Evolutionary conservation across 2,329 filamentous ascomycete genomes (phyloP), one percentile per base, ranked within the genome.

Genomic region (Calonectria ilicicola): DNA sequence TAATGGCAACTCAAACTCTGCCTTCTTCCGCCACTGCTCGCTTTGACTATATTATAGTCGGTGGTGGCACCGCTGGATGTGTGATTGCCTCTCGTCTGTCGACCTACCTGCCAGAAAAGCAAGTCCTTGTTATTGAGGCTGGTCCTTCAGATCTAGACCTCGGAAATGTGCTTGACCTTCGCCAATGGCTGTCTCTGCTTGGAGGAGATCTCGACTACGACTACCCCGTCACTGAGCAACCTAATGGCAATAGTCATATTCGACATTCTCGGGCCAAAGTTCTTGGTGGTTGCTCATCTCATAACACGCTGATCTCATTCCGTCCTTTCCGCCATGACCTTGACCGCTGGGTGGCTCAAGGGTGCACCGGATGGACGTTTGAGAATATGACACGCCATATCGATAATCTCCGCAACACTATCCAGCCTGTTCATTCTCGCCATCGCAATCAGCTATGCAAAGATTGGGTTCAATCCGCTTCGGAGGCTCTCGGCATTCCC

Each of bases 291-390:
- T 96, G 94, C 87, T 95, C 93, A 46, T 94, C 92, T 74, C 94
- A 96, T 87, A 96, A 96, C 84, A 96, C 94, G 8, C 86, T 96
- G 77, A 95, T 96, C 82, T 95, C 93, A 10, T 96, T 95, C 89
- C 90, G 94, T 38, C 93, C 94, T 2, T 95, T 95, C 80, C 91
- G 94, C 83, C 95, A 95, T 84, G 94, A 96, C 84, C 90, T 92
- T 83, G 87, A 92, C 81, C 88, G 92, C 78, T 96, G 94, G 94
- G 91, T 94, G 81, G 89, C 89, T 38, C 87, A 93, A 79, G 94
- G 94, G 65, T 94, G 92, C 84, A 91, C 89, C 82, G 93, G 93
- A 77, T 96, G 94, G 94, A 90, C 89, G 77, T 96, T 95, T 85
- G 90, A 93, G 82, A 93, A 90, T 65, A 93, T 96, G 84, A 95